A percentile compares a stretch with the other conserved stretches of the same genome.
Evolutionary conservation across 2,329 filamentous ascomycete genomes (phyloP).

Genomic region (Epichloe brachyelytri): DNA sequence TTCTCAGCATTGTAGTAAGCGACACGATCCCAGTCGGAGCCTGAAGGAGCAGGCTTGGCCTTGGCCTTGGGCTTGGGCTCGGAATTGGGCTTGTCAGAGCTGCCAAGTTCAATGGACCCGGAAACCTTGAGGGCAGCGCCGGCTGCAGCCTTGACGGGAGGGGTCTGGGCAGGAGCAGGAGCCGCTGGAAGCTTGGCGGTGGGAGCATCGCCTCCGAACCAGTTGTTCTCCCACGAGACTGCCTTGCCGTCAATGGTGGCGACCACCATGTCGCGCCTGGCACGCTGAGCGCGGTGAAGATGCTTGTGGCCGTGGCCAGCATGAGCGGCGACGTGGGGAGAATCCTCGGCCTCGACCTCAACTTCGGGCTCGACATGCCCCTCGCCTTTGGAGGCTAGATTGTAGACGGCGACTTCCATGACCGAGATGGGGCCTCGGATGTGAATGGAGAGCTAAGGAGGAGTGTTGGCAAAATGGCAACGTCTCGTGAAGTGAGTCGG

Average conservation of each 20-base stretch:
- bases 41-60: slow-evolving; percentile 5
- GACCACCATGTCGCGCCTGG: slow-evolving; percentile 40
- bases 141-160: slow-evolving; percentile 8
- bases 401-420: slow-evolving; percentile 58
- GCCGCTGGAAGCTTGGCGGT: slow-evolving; percentile 7
- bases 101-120: not conserved
- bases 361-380: slow-evolving; percentile 10
- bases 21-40: slow-evolving; percentile 27
- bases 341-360: not conserved
- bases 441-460: slow-evolving; percentile 51
- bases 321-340: slow-evolving; percentile 8
- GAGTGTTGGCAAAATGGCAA: slow-evolving; percentile 1
- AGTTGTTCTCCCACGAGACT: slow-evolving; percentile 47
- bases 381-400: slow-evolving; percentile 27
- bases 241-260: slow-evolving; percentile 46
- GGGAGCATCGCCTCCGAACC: slow-evolving; percentile 22
- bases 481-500: not conserved
- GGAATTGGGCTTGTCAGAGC: not conserved
- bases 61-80: not conserved
- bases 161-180: not conserved
- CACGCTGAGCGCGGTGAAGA: slow-evolving; percentile 24
- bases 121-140: slow-evolving; percentile 5
- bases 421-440: slow-evolving; percentile 58
- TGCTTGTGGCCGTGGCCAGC: slow-evolving; percentile 32
- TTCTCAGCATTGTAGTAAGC: slow-evolving; percentile 32